Evolutionary conservation across 148 eudicot genomes (phyloP).

Genomic region (Cornus kousa): DNA sequence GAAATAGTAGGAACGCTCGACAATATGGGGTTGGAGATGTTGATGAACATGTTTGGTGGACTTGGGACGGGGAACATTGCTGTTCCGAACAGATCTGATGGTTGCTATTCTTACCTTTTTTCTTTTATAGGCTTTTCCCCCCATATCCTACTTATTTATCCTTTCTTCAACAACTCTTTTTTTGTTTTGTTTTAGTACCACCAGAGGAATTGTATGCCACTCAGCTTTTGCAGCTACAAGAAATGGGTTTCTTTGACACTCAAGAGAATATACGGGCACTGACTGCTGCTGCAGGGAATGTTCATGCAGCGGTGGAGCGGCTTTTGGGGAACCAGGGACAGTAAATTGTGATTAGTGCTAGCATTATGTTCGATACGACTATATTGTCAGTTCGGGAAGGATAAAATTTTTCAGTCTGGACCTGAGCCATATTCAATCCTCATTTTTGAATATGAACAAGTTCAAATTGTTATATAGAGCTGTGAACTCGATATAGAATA

Average conservation of each 20-base stretch:
- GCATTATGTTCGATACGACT: conserved; percentile 23
- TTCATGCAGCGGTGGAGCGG: conserved; percentile 91
- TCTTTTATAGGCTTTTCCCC: too few relatives aligned
- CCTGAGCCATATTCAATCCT: background rate
- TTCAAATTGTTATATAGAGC: background rate
- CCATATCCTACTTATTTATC: too few relatives aligned
- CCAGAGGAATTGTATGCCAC: conserved; percentile 92
- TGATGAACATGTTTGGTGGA: conserved; percentile 56
- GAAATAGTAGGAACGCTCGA: conserved; percentile 15
- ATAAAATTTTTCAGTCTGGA: background rate
- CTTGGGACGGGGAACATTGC: conserved; percentile 36
- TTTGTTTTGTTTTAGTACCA: conserved; percentile 49
- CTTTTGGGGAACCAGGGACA: conserved; percentile 78
- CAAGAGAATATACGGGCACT: conserved; percentile 86
- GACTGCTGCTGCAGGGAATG: conserved; percentile 82
- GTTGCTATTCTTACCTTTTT: conserved; percentile 13
- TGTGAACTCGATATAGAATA: conserved; percentile 3
- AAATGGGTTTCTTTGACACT: conserved; percentile 93
- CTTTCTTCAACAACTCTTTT: conserved; percentile 48
- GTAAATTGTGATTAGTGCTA: conserved; percentile 18
- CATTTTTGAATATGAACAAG: background rate
- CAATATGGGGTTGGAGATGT: conserved; percentile 35
- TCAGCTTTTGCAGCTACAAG: conserved; percentile 87
- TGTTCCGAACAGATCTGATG: conserved; percentile 27
- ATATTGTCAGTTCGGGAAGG: background rate